phyloP scores from a whole-genome alignment of 768 basidiomycete genomes.

The Pisolithus sp. region DNA sequence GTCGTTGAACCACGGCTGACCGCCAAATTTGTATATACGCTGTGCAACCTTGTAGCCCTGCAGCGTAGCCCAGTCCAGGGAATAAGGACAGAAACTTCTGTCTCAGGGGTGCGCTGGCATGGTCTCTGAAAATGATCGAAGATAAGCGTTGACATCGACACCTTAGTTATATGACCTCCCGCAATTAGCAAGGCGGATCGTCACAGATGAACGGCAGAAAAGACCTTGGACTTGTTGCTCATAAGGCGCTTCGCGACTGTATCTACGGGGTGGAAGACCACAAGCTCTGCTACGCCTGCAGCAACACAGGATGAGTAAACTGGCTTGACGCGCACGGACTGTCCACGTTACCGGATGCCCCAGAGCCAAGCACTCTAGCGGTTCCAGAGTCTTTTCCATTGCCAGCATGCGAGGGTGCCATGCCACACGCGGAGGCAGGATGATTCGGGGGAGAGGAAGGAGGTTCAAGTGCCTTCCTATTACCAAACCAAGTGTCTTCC shows the following conservation, averaged over 20 bases:
- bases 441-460: neutral
- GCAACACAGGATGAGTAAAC: neutral
- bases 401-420: conserved; percentile 43
- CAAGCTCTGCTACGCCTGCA: conserved; percentile 86
- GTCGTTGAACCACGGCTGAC: conserved; percentile 97
- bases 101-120: conserved; percentile 59
- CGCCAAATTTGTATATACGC: conserved; percentile 96
- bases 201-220: neutral
- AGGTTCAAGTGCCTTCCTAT: neutral
- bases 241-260: conserved; percentile 98
- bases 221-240: conserved; percentile 89
- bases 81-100: conserved; percentile 87
- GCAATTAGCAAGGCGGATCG: neutral
- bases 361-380: conserved; percentile 87
- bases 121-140: conserved; percentile 82
- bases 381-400: conserved; percentile 77
- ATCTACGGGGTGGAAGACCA: conserved; percentile 94
- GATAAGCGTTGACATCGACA: conserved; percentile 57
- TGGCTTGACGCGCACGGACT: neutral
- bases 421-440: conserved; percentile 12
- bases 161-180: conserved; percentile 34
- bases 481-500: no score
- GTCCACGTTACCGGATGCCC: conserved; percentile 67
- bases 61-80: conserved; percentile 96
- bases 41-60: conserved; percentile 96